phyloP scores from a whole-genome alignment of 306 rosid species.

The Pachyrhizus erosus region DNA sequence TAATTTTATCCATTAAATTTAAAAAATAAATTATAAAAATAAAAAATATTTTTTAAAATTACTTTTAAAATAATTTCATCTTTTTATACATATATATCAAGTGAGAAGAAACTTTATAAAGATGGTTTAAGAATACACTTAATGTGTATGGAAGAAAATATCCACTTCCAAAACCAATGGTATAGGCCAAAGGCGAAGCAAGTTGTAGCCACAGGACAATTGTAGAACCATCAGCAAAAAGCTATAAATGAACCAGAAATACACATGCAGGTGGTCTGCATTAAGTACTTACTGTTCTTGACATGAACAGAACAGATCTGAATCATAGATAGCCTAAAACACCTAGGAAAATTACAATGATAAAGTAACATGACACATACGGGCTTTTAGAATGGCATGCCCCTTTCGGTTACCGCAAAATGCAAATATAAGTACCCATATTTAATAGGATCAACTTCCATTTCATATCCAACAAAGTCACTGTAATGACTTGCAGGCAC shows the following conservation, averaged over 20 bases:
- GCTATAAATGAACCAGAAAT: neutral
- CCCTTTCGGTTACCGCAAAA: conserved; percentile 37
- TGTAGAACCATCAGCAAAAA: neutral
- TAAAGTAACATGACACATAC: conserved; percentile 40
- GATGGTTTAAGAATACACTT: too few species aligned
- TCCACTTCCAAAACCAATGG: too few species aligned
- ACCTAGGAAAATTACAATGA: neutral
- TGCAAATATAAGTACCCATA: conserved; percentile 30
- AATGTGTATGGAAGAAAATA: too few species aligned
- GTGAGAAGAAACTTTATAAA: too few species aligned
- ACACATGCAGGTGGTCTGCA: neutral
- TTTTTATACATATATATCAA: too few species aligned
- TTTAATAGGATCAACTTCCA: conserved; percentile 27
- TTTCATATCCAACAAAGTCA: conserved; percentile 37
- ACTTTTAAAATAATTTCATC: too few species aligned
- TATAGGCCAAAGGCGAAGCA: too few species aligned
- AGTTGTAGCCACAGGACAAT: neutral
- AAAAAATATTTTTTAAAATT: too few species aligned
- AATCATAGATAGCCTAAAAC: neutral
- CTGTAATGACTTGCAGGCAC: conserved; percentile 25
- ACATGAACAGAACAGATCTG: neutral
- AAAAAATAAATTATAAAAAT: too few species aligned
- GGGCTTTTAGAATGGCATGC: conserved; percentile 39
- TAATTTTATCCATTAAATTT: too few species aligned
- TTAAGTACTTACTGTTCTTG: neutral